Base-by-base conservation (phyloP, 208 protist species). In the Hexamita inflata region DNA sequence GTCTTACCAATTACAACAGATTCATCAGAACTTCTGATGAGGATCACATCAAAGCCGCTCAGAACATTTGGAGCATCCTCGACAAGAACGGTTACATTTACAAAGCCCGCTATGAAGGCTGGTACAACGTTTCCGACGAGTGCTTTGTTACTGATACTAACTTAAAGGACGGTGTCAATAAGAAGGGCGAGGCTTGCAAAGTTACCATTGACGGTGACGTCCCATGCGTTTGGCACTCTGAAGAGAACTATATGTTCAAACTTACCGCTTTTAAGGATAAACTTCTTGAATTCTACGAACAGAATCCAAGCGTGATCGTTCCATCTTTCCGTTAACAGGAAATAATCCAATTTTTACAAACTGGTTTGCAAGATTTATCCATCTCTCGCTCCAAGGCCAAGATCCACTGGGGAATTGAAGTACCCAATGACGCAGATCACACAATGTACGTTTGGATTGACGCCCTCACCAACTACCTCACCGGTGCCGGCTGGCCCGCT, bases 391-490 rank as follows among this genome's bases (percentile, higher is more conserved):
- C 87, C 74, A 77, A 82, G 58, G 84, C 87, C 49, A 84, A 87
- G 1, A 86, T 95, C 29, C 74, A 87, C 67, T 98, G 95, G 95
- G 95, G 92, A 53, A 94, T 98, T 41, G 89, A 87, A 0, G 91
- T 96, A 28, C 95, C 94, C 9, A 81, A 86, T 38, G 92, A 95
- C 77, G 35, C 70, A 1, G 70, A 86, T 61, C 83, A 90, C 35
- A 90, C 89, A 73, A 95, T 98, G 76, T 98, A 99, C 84, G 96
- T 99, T 26, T 99, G 96, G 95, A 88, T 98, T 0, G 96, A 99
- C 81, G 96, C 96, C 0, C 87, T 99, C 0, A 92, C 91, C 53
- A 98, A 97, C 84, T 99, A 99, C 84, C 87, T 97, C 58, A 97
- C 94, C 13, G 89, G 79, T n/a, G 75, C 88, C 28, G 40, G 9